Evolutionary conservation across 768 basidiomycete species (phyloP), one percentile per base, ranked within the genome.

Genomic region (Amanita rubescens): DNA sequence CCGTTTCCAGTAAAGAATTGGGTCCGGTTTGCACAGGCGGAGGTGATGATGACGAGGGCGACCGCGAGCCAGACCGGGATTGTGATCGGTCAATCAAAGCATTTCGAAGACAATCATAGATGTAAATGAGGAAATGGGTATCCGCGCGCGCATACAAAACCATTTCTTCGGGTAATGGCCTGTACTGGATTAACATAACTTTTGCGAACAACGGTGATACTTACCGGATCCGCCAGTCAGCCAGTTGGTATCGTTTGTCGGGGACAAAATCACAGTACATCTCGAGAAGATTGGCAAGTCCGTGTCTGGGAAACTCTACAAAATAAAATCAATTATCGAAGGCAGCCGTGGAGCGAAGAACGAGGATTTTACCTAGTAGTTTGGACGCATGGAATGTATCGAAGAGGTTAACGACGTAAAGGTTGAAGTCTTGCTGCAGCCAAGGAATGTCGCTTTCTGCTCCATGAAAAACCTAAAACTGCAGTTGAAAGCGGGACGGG

Each of bases 351-450:
- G 27, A 2, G 8, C 30, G 3, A 27, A 44, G 43, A 27, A 27
- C 24, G 20, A 17, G 12, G 25, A 39, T 56, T 49, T 24, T 62
- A 89, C 89, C 84, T 47, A 98, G 73, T 1, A 89, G 71, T 62
- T 87, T 90, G 0, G 94, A 93, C 1, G 94, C 95, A 59, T 98
- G 93, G 66, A 82, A 97, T 0, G 96, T 98, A 64, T 99, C 95
- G 65, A 99, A 98, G n/a, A 98, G 69, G 53, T 92, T 90, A 56
- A 99, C 94, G 49, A 98, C 75, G 67, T 92, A 98, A 7, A 98
- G 63, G 55, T 90, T 90, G 65, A 98, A 94, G 64, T 98, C 87
- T 67, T 93, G 90, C 65, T 99, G 95, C 15, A 98, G 78, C 96
- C 96, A 98, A 5, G 93, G 72, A 39, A 98, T 85, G 64, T 99